Base-by-base conservation (phyloP, 140 eudicot species). In the Stevia rebaudiana region DNA sequence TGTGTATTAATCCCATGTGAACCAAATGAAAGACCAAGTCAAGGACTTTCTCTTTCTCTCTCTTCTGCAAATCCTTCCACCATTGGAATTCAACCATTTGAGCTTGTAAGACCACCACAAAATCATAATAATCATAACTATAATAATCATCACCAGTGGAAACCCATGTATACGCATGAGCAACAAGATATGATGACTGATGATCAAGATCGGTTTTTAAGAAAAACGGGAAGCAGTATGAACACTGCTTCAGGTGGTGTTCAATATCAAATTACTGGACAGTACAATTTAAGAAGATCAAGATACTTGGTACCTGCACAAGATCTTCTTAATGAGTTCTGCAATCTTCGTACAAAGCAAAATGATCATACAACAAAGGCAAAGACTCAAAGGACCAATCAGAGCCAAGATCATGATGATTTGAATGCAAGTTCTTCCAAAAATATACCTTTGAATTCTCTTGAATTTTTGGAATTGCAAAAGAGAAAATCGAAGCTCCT, bases 1-100 rank as follows among this genome's bases (percentile, higher is more conserved):
- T 80, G 84, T 76, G 95, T 84, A 28, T 81, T 67, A 46, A 67
- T 90, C 73, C 79, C 88, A 24, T 84, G 95, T 81, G 90, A 88
- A 82, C 83, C 83, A 58, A 84, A 87, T 68, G 97, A 90, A 77
- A 84, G 85, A 76, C 95, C 88, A 17, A 84, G 91, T 65, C 94
- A 87, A 74, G 94, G 96, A 1, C 89, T 91, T 25, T 87, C 98
- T 5, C 85, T 91, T 43, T 91, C 98, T 60, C 74, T 91, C 13
- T 76, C 82, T 42, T 85, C 96, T 3, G 72, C 81, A 0, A 76
- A 85, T 70, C 95, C 95, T 65, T 84, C 96, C 19, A 65, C 78
- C 56, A 87, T 85, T 33, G 91, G 95, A 16, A 61, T 83, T 11
- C 95, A 89, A 52, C 74, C 94, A n/a, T 85, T 88, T 54, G 85